These are phyloP conservation scores for Cnidoscolus chayamansa DNA, from an alignment of 441 rosid species.

Conservation along the genomic window DNA sequence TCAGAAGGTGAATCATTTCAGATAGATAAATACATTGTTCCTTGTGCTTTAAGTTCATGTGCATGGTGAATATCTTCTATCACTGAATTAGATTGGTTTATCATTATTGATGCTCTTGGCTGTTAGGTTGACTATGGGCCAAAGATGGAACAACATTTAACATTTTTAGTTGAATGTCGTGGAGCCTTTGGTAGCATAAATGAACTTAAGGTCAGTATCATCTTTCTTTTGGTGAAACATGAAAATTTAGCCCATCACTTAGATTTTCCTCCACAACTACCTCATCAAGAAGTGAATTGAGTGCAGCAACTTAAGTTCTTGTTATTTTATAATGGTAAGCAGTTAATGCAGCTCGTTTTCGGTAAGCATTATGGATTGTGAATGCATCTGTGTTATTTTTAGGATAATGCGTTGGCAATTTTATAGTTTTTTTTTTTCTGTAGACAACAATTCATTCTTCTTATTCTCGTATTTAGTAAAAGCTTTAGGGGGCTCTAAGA, in stretches of 20 bases:
- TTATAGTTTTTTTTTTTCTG: neutral
- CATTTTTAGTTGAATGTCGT: constrained; percentile 83
- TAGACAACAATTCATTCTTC: neutral
- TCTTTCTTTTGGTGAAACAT: constrained; percentile 16
- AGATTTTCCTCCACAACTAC: neutral
- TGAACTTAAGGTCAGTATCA: constrained; percentile 61
- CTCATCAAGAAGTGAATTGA: neutral
- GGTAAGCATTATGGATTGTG: neutral
- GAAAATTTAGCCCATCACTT: neutral
- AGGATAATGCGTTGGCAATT: neutral
- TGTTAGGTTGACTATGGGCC: constrained; percentile 71
- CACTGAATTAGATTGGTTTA: constrained; percentile 21
- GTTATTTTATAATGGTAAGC: neutral
- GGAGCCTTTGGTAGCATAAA: constrained; percentile 60
- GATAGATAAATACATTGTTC: constrained; percentile 5
- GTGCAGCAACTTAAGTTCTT: neutral
- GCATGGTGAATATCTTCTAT: constrained; percentile 12
- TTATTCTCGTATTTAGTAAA: neutral
- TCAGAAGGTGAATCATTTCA: constrained; percentile 49
- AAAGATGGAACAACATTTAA: constrained; percentile 60
- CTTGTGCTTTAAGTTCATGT: constrained; percentile 8
- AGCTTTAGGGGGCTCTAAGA: constrained; percentile 1
- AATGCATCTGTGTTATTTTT: neutral
- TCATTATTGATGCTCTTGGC: constrained; percentile 27
- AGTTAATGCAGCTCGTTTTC: neutral